These are phyloP conservation scores for Nakazawaea ambrosiae DNA, from an alignment of 805 yeast species.

Conservation along the genomic window DNA sequence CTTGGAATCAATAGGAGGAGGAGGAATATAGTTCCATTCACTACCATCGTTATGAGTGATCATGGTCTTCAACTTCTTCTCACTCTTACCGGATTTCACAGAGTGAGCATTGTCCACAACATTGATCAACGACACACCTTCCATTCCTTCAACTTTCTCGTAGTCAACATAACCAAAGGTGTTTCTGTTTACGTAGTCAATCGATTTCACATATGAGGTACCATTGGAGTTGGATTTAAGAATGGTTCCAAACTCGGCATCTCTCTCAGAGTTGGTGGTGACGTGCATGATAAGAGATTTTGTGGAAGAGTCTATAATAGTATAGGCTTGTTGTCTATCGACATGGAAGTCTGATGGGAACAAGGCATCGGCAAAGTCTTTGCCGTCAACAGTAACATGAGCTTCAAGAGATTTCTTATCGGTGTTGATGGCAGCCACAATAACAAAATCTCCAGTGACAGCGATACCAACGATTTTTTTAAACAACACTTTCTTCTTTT, in stretches of 20 bases:
- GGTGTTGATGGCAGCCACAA: conserved; percentile 58
- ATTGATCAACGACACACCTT: conserved; percentile 78
- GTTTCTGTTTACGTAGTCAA: conserved; percentile 71
- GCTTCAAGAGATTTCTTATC: conserved; percentile 50
- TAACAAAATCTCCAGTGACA: conserved; percentile 58
- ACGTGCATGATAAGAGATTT: conserved; percentile 78
- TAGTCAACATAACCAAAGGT: conserved; percentile 75
- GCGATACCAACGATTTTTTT: conserved; percentile 69
- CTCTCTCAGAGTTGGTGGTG: conserved; percentile 48
- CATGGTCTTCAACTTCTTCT: conserved; percentile 58
- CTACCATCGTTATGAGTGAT: conserved; percentile 91
- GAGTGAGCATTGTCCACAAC: conserved; percentile 51
- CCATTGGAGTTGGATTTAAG: conserved; percentile 91
- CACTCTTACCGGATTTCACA: conserved; percentile 20
- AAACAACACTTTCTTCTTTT: conserved; percentile 32
- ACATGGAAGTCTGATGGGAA: conserved; percentile 65
- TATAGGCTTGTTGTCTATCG: conserved; percentile 62
- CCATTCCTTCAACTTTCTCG: conserved; percentile 75
- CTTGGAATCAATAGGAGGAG: conserved; percentile 61
- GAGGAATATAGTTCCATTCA: conserved; percentile 65
- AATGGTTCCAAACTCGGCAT: conserved; percentile 66
- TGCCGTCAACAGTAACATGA: conserved; percentile 73
- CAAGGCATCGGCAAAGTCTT: conserved; percentile 64
- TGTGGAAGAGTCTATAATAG: conserved; percentile 67
- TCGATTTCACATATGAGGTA: conserved; percentile 67